Evolutionary conservation across 1,139 yeast species (phyloP).

Genomic region (Magnusiomyces suaveolens): DNA sequence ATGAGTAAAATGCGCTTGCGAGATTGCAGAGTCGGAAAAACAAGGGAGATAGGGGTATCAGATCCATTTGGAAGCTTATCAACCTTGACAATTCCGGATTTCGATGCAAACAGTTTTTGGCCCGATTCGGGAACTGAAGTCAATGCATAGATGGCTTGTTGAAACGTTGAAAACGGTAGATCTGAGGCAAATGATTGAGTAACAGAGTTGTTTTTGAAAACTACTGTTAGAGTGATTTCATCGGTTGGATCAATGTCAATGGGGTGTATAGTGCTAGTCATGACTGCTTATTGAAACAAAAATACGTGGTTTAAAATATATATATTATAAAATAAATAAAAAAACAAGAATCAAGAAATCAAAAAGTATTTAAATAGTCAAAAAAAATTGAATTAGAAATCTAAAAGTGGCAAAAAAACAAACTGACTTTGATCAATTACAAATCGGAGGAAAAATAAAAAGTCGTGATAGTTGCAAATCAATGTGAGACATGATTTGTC

Average conservation of each 20-base stretch:
- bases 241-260: background rate
- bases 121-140: slow-evolving; percentile 24
- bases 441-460: too few species aligned
- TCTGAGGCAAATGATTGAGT: slow-evolving; percentile 10
- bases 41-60: slow-evolving; percentile 16
- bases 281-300: background rate
- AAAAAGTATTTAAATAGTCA: too few species aligned
- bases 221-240: slow-evolving; percentile 8
- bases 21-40: slow-evolving; percentile 19
- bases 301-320: too few species aligned
- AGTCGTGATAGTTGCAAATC: too few species aligned
- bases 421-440: background rate
- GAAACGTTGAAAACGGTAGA: slow-evolving; percentile 19
- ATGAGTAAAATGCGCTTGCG: slow-evolving; percentile 24
- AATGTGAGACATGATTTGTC: too few species aligned
- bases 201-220: slow-evolving; percentile 9
- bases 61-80: slow-evolving; percentile 16
- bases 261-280: background rate
- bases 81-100: slow-evolving; percentile 22
- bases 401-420: background rate
- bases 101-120: slow-evolving; percentile 28
- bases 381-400: too few species aligned
- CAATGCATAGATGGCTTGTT: slow-evolving; percentile 22
- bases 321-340: too few species aligned
- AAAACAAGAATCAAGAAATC: too few species aligned